Conservation (phyloP, 2,329 filamentous ascomycete species). For the Plenodomus lindquistii region DNA sequence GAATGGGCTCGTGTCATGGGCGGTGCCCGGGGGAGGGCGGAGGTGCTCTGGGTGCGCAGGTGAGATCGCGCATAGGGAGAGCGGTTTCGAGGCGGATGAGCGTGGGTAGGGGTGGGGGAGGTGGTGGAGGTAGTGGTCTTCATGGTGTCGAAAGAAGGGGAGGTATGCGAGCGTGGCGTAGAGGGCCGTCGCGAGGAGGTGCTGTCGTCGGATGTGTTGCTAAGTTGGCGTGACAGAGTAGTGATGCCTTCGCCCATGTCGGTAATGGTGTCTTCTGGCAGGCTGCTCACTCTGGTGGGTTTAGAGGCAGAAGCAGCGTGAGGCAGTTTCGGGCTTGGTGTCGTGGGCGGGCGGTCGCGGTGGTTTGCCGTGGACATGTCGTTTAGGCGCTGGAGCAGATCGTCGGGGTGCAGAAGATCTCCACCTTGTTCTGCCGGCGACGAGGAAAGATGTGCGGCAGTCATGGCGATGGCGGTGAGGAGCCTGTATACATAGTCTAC, state of each 20-base stretch:
- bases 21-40: constrained; percentile 47
- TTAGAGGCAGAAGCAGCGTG: constrained; percentile 3
- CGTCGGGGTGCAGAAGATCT: constrained; percentile 17
- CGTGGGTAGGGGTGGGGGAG: neutral
- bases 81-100: constrained; percentile 44
- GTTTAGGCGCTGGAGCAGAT: constrained; percentile 29
- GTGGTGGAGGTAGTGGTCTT: constrained; percentile 34
- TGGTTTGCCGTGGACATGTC: constrained; percentile 21
- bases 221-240: constrained; percentile 24
- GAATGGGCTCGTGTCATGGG: constrained; percentile 55
- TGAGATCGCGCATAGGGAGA: constrained; percentile 54
- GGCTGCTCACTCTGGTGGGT: constrained; percentile 1
- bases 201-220: constrained; percentile 30
- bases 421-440: constrained; percentile 15
- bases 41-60: constrained; percentile 51
- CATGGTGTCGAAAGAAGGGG: constrained; percentile 36
- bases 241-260: constrained; percentile 29
- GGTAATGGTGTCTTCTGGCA: constrained; percentile 9
- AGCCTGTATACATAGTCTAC: constrained; percentile 38
- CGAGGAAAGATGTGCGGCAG: constrained; percentile 19
- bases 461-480: constrained; percentile 29
- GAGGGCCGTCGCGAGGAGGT: constrained; percentile 31
- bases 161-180: constrained; percentile 45
- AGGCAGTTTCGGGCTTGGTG: constrained; percentile 9
- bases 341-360: constrained; percentile 9